phyloP scores from a whole-genome alignment of 805 yeast species.

The Saitoella complicata region DNA sequence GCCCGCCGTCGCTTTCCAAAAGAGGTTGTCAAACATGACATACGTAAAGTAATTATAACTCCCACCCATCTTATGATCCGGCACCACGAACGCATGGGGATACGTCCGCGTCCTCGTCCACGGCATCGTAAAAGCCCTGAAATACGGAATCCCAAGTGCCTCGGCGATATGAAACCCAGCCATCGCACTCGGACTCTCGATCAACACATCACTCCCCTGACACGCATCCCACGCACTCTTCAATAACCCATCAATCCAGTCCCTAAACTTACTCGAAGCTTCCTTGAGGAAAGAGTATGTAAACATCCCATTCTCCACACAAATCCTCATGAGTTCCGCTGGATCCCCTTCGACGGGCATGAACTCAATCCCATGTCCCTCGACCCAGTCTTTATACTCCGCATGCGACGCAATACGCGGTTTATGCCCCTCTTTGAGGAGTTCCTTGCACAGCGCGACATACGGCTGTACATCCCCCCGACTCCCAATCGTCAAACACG shows the following conservation, averaged over 20 bases:
- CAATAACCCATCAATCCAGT: constrained; percentile 68
- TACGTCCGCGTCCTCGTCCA: constrained; percentile 94
- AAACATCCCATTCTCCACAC: constrained; percentile 82
- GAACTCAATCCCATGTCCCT: constrained; percentile 48
- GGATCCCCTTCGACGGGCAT: constrained; percentile 81
- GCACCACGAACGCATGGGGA: constrained; percentile 91
- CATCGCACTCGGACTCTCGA: constrained; percentile 95
- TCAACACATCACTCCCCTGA: constrained; percentile 61
- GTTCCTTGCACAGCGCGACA: constrained; percentile 71
- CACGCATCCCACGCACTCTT: constrained; percentile 74
- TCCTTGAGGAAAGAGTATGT: constrained; percentile 70
- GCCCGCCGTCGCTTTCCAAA: constrained; percentile 82
- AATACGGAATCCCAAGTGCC: constrained; percentile 74
- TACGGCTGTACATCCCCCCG: constrained; percentile 97
- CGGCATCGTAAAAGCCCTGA: constrained; percentile 95
- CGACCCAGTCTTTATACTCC: constrained; percentile 69
- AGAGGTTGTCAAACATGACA: constrained; percentile 78
- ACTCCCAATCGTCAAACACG: constrained; percentile 77
- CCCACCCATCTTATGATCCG: constrained; percentile 86
- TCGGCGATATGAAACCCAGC: constrained; percentile 92
- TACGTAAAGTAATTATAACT: constrained; percentile 85
- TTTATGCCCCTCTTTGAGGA: constrained; percentile 63
- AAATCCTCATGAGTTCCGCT: constrained; percentile 73
- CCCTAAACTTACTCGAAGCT: constrained; percentile 60
- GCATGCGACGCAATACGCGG: constrained; percentile 74